Conservation (phyloP, 306 rosid genomes). For the Vigna nakashimae region DNA sequence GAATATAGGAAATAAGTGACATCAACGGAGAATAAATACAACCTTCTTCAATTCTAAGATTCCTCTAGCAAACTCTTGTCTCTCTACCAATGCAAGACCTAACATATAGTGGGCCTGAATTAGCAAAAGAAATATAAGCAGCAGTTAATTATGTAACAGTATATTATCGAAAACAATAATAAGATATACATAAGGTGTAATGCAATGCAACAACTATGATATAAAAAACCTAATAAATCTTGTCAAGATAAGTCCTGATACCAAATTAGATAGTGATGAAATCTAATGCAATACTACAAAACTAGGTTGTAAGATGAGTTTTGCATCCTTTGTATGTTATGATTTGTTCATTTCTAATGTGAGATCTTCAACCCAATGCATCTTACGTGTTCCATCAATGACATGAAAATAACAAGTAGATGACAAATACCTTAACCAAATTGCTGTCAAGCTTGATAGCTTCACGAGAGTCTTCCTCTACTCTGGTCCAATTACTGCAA, state of each 20-base stretch:
- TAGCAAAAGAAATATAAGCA: slow-evolving; percentile 4
- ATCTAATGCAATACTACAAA: too few species aligned
- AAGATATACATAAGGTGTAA: background rate
- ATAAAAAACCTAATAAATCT: too few species aligned
- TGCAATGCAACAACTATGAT: background rate
- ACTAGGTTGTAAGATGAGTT: too few species aligned
- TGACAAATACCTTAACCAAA: slow-evolving; percentile 64
- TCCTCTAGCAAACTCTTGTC: slow-evolving; percentile 58
- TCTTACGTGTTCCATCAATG: background rate
- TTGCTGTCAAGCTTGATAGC: slow-evolving; percentile 67
- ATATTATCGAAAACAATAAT: background rate
- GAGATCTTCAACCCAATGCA: background rate
- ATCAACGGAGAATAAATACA: slow-evolving; percentile 19
- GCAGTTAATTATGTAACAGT: background rate
- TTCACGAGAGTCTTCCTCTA: slow-evolving; percentile 71
- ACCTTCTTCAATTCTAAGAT: slow-evolving; percentile 74
- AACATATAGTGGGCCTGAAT: slow-evolving; percentile 77
- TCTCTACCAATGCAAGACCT: slow-evolving; percentile 71
- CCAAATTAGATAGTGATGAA: too few species aligned
- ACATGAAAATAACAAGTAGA: background rate
- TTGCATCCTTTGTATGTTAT: too few species aligned
- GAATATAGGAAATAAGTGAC: background rate
- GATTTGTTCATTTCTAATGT: too few species aligned
- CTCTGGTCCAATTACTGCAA: slow-evolving; percentile 73
- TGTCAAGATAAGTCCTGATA: too few species aligned